Conservation (phyloP, 2,329 filamentous ascomycete genomes). For the Polychaeton citri region DNA sequence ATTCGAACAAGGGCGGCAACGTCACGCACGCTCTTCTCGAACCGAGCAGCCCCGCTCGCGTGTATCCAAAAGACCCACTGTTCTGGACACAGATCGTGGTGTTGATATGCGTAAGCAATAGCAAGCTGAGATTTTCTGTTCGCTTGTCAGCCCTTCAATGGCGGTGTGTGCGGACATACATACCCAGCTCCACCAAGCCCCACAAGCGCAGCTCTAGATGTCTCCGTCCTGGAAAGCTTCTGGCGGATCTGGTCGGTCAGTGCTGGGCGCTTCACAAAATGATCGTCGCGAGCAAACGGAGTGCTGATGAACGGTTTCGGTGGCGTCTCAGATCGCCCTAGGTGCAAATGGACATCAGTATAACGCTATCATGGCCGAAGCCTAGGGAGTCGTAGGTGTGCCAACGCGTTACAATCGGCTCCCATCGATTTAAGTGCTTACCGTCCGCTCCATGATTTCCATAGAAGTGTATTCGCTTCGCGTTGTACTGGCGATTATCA, state of each 20-base stretch:
- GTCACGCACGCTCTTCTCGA: conserved; percentile 8
- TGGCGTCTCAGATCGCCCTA: background rate
- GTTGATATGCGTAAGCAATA: conserved; percentile 9
- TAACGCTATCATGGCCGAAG: background rate
- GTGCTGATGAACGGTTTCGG: conserved; percentile 7
- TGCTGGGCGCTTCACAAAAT: conserved; percentile 9
- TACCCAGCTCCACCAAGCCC: conserved; percentile 15
- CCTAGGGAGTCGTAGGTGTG: background rate
- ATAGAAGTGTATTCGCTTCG: background rate
- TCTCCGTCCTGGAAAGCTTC: conserved; percentile 5
- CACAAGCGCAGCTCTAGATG: conserved; percentile 7
- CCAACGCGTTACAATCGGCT: background rate
- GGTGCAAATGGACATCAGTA: background rate
- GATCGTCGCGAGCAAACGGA: conserved; percentile 8
- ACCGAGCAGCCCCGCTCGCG: conserved; percentile 10
- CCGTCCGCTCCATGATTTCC: background rate
- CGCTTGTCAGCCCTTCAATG: background rate
- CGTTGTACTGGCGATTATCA: background rate
- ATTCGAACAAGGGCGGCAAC: conserved; percentile 7
- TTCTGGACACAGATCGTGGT: conserved; percentile 4
- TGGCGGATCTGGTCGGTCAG: conserved; percentile 5
- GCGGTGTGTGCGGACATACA: conserved; percentile 1
- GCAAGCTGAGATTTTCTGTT: conserved; percentile 16
- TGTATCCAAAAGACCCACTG: conserved; percentile 15
- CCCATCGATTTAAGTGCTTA: background rate